Evolutionary conservation across 257 asterid genomes (phyloP).

Genomic region (Mitragyna speciosa): DNA sequence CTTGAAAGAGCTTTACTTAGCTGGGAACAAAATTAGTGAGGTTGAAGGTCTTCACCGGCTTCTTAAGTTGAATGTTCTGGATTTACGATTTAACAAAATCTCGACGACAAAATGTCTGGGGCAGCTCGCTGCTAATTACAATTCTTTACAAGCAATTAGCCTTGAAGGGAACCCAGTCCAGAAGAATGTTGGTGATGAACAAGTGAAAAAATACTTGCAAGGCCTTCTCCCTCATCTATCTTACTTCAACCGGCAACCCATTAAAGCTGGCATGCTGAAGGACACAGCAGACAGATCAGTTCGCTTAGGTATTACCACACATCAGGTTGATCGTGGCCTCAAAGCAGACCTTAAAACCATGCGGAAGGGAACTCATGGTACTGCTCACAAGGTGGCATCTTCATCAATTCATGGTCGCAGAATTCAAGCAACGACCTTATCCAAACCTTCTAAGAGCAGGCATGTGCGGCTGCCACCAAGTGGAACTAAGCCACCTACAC

Average conservation of each 20-base stretch:
- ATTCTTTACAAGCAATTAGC: constrained; percentile 82
- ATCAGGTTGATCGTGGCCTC: constrained; percentile 55
- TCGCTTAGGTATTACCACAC: constrained; percentile 56
- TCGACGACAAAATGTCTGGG: constrained; percentile 88
- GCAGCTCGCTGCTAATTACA: constrained; percentile 96
- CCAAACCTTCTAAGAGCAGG: constrained; percentile 49
- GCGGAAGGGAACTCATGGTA: constrained; percentile 56
- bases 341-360: constrained; percentile 45
- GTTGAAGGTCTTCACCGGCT: constrained; percentile 99
- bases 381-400: constrained; percentile 50
- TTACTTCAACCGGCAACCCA: constrained; percentile 70
- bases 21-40: constrained; percentile 96
- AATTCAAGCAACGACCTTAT: constrained; percentile 45
- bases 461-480: constrained; percentile 58
- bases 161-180: constrained; percentile 94
- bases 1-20: constrained; percentile 82
- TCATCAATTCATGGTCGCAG: constrained; percentile 63
- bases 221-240: constrained; percentile 82
- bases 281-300: constrained; percentile 68
- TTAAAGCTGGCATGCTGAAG: constrained; percentile 63
- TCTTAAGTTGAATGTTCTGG: constrained; percentile 74
- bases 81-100: constrained; percentile 90
- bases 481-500: constrained; percentile 44
- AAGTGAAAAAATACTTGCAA: constrained; percentile 65
- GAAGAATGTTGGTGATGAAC: constrained; percentile 93